phyloP scores from a whole-genome alignment of 495 filamentous ascomycete genomes.

The Penicillium egyptiacum region DNA sequence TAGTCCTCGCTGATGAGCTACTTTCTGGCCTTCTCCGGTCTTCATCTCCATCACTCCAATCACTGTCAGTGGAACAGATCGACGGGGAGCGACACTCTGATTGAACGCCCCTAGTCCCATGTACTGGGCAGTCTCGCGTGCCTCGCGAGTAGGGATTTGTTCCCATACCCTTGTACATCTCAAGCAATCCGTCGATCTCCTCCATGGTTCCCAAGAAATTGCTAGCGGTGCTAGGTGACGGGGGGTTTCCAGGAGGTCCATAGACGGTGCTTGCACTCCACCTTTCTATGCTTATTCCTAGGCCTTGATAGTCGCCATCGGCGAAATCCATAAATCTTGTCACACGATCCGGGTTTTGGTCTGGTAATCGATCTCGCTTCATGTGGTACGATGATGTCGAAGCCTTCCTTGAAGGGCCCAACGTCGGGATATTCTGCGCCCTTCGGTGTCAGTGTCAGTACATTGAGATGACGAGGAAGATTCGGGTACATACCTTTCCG shows the following conservation, averaged over 20 bases:
- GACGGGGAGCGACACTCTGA: background rate
- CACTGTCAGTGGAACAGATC: constrained; percentile 8
- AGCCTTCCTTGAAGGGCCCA: background rate
- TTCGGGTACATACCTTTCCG: background rate
- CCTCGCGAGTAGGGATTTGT: background rate
- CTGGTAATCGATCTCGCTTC: background rate
- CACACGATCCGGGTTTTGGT: background rate
- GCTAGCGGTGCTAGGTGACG: background rate
- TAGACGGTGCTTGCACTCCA: background rate
- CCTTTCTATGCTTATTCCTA: background rate
- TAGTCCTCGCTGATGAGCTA: constrained; percentile 7
- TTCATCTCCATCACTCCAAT: constrained; percentile 17
- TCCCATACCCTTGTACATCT: constrained; percentile 13
- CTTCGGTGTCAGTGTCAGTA: background rate
- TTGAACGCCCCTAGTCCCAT: background rate
- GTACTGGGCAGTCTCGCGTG: background rate
- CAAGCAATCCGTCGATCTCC: constrained; percentile 9
- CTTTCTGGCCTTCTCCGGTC: background rate
- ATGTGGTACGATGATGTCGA: background rate
- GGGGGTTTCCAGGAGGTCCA: background rate
- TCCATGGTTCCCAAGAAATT: background rate
- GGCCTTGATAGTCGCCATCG: background rate
- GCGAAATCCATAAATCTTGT: background rate
- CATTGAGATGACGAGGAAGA: background rate
- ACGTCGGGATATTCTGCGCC: background rate